Percentiles rank a stretch among this genome's conserved stretches.
Evolutionary conservation across 352 stramenopile genomes (phyloP).

Genomic region (Pythium volutum): DNA sequence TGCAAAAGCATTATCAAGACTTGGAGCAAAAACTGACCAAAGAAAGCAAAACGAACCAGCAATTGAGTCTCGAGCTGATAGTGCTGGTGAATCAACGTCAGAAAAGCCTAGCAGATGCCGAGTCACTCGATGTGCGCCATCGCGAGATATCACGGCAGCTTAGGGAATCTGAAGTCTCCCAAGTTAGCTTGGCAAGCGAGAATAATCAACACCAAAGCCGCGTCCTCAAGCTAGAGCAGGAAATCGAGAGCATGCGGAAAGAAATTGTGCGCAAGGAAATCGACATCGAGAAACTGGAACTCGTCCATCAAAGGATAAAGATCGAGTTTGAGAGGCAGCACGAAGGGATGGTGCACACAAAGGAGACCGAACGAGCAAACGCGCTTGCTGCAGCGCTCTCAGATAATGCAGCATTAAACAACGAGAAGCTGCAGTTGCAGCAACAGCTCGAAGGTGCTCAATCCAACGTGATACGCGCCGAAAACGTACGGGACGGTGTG

Average conservation of each 20-base stretch:
- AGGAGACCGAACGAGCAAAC: constrained; percentile 32
- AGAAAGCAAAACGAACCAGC: constrained; percentile 62
- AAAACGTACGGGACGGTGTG: constrained; percentile 31
- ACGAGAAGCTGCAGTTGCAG: constrained; percentile 12
- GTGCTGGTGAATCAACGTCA: constrained; percentile 69
- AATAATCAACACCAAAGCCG: constrained; percentile 24
- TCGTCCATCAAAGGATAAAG: constrained; percentile 30
- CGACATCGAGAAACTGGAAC: constrained; percentile 40
- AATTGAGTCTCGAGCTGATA: constrained; percentile 66
- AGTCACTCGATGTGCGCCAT: constrained; percentile 25
- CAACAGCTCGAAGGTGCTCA: constrained; percentile 16
- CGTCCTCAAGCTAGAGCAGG: constrained; percentile 16
- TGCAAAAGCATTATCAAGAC: constrained; percentile 34
- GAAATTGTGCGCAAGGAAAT: constrained; percentile 43
- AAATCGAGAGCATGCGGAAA: constrained; percentile 38
- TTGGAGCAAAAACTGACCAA: constrained; percentile 29
- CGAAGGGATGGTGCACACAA: constrained; percentile 5
- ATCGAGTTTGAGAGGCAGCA: constrained; percentile 38
- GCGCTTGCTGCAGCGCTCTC: constrained; percentile 18
- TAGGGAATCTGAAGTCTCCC: neutral
- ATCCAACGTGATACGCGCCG: constrained; percentile 19
- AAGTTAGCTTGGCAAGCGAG: constrained; percentile 17
- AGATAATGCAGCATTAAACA: constrained; percentile 1
- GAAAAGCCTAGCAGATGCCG: constrained; percentile 34
- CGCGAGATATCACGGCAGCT: constrained; percentile 16